Base-by-base conservation (phyloP, 306 rosid species). In the Datisca glomerata region DNA sequence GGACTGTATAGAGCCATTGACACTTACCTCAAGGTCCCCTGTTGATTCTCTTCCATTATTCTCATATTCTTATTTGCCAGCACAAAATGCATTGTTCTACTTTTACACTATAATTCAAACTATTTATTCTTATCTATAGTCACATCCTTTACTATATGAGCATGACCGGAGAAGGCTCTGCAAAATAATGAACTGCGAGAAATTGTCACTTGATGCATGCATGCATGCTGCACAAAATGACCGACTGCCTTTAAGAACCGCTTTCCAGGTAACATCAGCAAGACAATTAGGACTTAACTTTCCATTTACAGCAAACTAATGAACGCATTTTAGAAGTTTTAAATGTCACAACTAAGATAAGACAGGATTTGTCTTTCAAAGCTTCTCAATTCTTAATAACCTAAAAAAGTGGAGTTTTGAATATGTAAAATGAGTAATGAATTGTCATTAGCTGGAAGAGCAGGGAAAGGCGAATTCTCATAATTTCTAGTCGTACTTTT, bases 1-100 rank as follows among this genome's bases (percentile, higher is more conserved):
- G 95, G 98, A 37, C 66, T 89, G n/a, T 84, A 84, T 33, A 75
- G 98, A 69, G 98, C 98, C 71, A 80, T 78, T 23, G 98, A 84
- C 61, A 73, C 69, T 63, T 89, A 75, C 55, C 78, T 84, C 49
- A 89, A 89, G 93, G 98, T 89, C 33, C 59, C 49, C 47, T 41
- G 15, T 46, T 36, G 36, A 21, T 27, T 45, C 45, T 49, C 38
- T 33, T 52, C 36, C 18, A 21, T 63, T 39, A 33, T 29, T 55
- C 35, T 58, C 27, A 24, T 60, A 21, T 59, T 16, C 17, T 29
- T 9, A 6, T 15, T 15, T 36, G 32, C 16, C 15, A 25, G n/a
- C n/a, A n/a, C n/a, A n/a, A n/a, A n/a, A n/a, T n/a, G n/a, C n/a
- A n/a, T n/a, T n/a, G n/a, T n/a, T n/a, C n/a, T n/a, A n/a, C n/a